Percentiles rank a stretch among this genome's conserved stretches.
Evolutionary conservation across 257 asterid species (phyloP).

Genomic region (Solanum sitiens): DNA sequence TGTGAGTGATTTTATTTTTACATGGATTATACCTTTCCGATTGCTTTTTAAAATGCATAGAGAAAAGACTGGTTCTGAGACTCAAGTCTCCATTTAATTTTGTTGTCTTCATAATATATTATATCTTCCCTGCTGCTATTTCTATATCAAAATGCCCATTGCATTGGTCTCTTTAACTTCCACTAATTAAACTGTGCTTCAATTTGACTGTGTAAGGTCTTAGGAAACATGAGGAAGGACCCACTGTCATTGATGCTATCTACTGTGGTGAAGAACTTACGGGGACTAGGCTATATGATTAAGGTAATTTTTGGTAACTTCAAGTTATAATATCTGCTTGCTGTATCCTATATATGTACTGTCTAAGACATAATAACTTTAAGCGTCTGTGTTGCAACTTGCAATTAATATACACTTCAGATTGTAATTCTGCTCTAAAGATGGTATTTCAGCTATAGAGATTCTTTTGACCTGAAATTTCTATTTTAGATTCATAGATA

Average conservation of each 20-base stretch:
- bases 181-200: neutral
- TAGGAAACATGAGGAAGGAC: constrained; percentile 82
- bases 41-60: neutral
- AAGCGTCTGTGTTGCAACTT: neutral
- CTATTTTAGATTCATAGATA: neutral
- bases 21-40: neutral
- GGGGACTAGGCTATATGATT: constrained; percentile 62
- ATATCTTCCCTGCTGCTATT: neutral
- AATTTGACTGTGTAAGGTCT: constrained; percentile 38
- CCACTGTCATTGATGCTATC: constrained; percentile 68
- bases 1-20: neutral
- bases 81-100: neutral
- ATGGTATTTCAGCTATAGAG: neutral
- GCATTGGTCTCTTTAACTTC: neutral
- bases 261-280: constrained; percentile 69
- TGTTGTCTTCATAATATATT: neutral
- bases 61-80: neutral
- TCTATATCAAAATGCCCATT: neutral
- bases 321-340: neutral
- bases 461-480: neutral
- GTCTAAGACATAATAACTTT: neutral
- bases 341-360: constrained; percentile 3
- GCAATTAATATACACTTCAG: neutral
- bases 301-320: constrained; percentile 41
- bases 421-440: neutral